Percentiles rank a stretch among this genome's conserved stretches.
These are phyloP conservation scores for Suhomyces bribrorum DNA, from an alignment of 1,139 yeast genomes.

Conservation along the genomic window DNA sequence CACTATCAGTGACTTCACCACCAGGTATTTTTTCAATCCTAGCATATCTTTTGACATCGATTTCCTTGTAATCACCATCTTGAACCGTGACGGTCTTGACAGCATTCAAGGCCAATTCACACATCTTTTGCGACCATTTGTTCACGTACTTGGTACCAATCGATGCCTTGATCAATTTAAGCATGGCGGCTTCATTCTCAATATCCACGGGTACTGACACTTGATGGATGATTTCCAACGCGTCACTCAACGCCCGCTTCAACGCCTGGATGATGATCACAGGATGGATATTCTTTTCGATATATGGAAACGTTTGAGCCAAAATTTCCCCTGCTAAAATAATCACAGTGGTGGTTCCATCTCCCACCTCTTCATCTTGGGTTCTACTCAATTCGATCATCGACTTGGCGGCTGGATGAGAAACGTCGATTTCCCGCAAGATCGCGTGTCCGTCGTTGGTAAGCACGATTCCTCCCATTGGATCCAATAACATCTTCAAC, in stretches of 20 bases:
- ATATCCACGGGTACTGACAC: constrained; percentile 86
- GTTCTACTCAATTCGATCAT: constrained; percentile 97
- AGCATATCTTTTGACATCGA: constrained; percentile 90
- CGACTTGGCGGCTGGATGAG: constrained; percentile 98
- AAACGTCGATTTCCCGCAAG: constrained; percentile 83
- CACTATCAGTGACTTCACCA: constrained; percentile 89
- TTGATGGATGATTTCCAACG: constrained; percentile 80
- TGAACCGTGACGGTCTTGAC: constrained; percentile 79
- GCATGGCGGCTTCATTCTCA: constrained; percentile 83
- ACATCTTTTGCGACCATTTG: constrained; percentile 92
- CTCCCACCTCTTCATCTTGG: constrained; percentile 99
- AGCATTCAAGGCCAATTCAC: constrained; percentile 82
- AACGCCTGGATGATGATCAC: constrained; percentile 93
- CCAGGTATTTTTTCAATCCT: constrained; percentile 97
- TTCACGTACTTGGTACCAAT: constrained; percentile 95
- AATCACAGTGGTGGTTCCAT: constrained; percentile 96
- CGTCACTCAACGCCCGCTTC: constrained; percentile 88
- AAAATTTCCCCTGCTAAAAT: constrained; percentile 94
- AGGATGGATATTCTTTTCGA: constrained; percentile 94
- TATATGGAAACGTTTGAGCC: constrained; percentile 92
- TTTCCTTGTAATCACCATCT: constrained; percentile 73
- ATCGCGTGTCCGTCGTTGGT: constrained; percentile 98
- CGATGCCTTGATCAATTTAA: constrained; percentile 81
- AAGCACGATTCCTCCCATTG: constrained; percentile 97
- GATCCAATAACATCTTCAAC: constrained; percentile 97